A percentile compares a stretch with the other conserved stretches of the same genome.
Evolutionary conservation across 2,329 filamentous ascomycete species (phyloP).

Genomic region (Claviceps humidiphila): DNA sequence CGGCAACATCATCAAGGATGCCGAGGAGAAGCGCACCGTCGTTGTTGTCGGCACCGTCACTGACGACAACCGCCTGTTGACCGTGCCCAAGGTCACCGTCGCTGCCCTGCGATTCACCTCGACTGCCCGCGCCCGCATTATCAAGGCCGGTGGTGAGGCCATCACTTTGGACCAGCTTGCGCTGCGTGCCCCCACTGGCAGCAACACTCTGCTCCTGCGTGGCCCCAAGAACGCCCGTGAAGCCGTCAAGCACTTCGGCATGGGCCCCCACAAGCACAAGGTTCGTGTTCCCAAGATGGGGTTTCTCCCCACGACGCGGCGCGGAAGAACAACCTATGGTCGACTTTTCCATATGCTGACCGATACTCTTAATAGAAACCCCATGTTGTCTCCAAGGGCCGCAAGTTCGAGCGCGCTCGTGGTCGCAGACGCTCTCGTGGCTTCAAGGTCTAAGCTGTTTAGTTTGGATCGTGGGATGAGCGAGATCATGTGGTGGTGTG

Average conservation of each 20-base stretch:
- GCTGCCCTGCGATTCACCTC: conserved; percentile 95
- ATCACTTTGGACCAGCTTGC: conserved; percentile 96
- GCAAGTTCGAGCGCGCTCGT: conserved; percentile 99
- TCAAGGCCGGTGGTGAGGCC: conserved; percentile 86
- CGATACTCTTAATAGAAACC: conserved; percentile 55
- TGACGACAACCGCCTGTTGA: conserved; percentile 89
- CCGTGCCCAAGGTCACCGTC: conserved; percentile 82
- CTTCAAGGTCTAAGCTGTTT: conserved; percentile 91
- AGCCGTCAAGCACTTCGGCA: conserved; percentile 98
- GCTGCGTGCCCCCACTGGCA: conserved; percentile 83
- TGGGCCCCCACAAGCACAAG: conserved; percentile 97
- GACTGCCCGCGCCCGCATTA: conserved; percentile 85
- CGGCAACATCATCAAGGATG: conserved; percentile 51
- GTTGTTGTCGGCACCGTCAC: conserved; percentile 93
- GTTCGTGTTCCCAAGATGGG: conserved; percentile 31
- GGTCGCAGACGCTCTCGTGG: conserved; percentile 95
- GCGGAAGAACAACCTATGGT: background rate
- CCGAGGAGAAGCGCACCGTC: conserved; percentile 67
- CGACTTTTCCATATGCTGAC: background rate
- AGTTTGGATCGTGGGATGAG: conserved; percentile 9
- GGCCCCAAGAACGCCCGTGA: conserved; percentile 97
- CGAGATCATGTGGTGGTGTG: conserved; percentile 2
- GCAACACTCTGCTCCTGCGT: conserved; percentile 93
- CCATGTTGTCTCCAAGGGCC: conserved; percentile 93
- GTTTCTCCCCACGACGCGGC: background rate